Evolutionary conservation across 179 eudicot species (phyloP).

Genomic region (Pouteria campechiana): DNA sequence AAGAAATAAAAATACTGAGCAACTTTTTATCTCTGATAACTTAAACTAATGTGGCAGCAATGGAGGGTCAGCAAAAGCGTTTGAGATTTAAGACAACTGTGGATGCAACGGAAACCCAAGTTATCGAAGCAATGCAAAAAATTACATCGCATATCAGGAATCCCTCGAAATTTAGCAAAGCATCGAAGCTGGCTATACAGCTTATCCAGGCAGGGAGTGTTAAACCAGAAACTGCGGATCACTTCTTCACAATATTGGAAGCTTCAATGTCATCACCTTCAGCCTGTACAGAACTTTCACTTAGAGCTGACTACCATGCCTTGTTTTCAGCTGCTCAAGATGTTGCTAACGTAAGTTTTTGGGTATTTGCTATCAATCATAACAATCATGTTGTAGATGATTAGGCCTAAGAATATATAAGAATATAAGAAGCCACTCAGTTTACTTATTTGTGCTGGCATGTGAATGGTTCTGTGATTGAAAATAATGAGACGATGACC

Average conservation of each 20-base stretch:
- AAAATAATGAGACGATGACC: too few species aligned
- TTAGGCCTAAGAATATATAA: background rate
- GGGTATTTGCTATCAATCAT: background rate
- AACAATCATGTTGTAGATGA: background rate
- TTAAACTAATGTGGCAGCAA: too few species aligned
- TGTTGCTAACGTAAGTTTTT: slow-evolving; percentile 41
- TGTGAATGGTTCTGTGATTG: too few species aligned
- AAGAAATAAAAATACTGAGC: slow-evolving; percentile 6
- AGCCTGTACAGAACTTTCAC: slow-evolving; percentile 56
- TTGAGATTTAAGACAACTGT: slow-evolving; percentile 81
- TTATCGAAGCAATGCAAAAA: slow-evolving; percentile 87
- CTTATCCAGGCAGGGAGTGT: slow-evolving; percentile 84
- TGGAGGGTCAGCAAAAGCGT: too few species aligned
- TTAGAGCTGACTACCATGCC: slow-evolving; percentile 71
- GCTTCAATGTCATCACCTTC: slow-evolving; percentile 68
- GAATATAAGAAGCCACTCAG: too few species aligned
- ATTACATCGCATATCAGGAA: slow-evolving; percentile 77
- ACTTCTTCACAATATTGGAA: slow-evolving; percentile 71
- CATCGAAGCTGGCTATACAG: slow-evolving; percentile 89
- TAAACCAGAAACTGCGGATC: slow-evolving; percentile 51
- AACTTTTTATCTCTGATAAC: slow-evolving; percentile 23
- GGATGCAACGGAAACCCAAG: slow-evolving; percentile 71
- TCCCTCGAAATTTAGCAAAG: slow-evolving; percentile 60
- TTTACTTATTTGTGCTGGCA: too few species aligned
- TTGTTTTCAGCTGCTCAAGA: slow-evolving; percentile 79